Evolutionary conservation across 441 rosid genomes (phyloP).

Genomic region (Syzygium syzygioides): DNA sequence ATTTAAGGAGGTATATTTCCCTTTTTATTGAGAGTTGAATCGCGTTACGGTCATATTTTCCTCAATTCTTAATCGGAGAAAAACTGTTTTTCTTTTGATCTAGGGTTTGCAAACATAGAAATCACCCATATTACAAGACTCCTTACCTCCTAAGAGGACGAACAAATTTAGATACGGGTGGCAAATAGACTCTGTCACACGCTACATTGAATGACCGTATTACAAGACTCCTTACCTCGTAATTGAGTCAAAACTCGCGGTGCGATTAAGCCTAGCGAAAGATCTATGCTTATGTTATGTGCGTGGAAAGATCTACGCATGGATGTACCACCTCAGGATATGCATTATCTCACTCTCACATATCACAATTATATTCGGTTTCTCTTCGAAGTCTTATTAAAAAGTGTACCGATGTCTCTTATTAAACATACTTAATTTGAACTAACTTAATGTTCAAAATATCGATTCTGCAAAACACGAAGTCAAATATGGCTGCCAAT

Average conservation of each 20-base stretch:
- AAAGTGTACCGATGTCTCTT: background rate
- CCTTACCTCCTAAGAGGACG: background rate
- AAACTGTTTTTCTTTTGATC: background rate
- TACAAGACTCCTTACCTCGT: background rate
- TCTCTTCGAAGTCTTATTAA: background rate
- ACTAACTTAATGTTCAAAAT: background rate
- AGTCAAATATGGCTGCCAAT: fast-evolving
- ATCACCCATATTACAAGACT: background rate
- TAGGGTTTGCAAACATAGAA: too few relatives aligned
- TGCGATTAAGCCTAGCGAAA: background rate
- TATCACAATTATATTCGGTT: background rate
- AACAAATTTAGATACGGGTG: background rate
- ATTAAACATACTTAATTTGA: background rate
- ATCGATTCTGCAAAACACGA: background rate
- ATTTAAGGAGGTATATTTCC: background rate
- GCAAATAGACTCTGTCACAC: background rate
- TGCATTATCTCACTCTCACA: background rate
- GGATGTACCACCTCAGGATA: background rate
- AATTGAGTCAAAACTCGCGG: background rate
- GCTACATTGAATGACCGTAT: background rate
- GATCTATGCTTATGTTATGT: background rate
- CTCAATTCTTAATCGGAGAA: background rate
- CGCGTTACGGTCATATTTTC: background rate
- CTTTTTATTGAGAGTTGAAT: background rate
- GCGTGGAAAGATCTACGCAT: background rate